Evolutionary conservation across 2,329 filamentous ascomycete genomes (phyloP).

Genomic region (Xylariomycetidae sp.): DNA sequence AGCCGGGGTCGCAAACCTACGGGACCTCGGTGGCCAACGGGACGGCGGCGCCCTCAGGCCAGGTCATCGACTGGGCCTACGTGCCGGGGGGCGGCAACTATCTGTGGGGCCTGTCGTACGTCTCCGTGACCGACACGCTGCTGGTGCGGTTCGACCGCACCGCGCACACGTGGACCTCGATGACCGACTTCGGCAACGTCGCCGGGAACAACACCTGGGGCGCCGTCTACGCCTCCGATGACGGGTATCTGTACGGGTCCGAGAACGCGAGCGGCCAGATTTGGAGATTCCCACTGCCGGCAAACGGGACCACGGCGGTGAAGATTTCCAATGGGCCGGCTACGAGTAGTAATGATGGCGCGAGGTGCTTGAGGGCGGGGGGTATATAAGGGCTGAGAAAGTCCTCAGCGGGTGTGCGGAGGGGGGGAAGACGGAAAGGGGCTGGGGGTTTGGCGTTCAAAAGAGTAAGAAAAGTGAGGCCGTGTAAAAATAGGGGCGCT

Average conservation of each 20-base stretch:
- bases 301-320: constrained; percentile 1
- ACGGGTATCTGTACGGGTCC: constrained; percentile 13
- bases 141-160: constrained; percentile 12
- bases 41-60: neutral
- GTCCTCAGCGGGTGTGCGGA: too few species aligned
- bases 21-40: constrained; percentile 5
- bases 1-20: constrained; percentile 13
- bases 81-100: constrained; percentile 11
- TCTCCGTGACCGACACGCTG: constrained; percentile 1
- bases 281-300: constrained; percentile 14
- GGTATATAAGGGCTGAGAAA: too few species aligned
- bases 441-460: too few species aligned
- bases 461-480: too few species aligned
- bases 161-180: constrained; percentile 4
- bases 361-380: constrained; percentile 6
- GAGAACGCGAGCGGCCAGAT: constrained; percentile 18
- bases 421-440: too few species aligned
- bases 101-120: constrained; percentile 14
- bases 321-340: constrained; percentile 4
- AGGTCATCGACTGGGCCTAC: constrained; percentile 15
- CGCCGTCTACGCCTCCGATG: constrained; percentile 13
- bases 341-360: constrained; percentile 7
- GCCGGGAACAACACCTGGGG: constrained; percentile 8
- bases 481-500: too few species aligned
- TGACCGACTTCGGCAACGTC: constrained; percentile 9